Evolutionary conservation across 2,329 filamentous ascomycete genomes (phyloP).

Genomic region (Coniosporium tulheliwenetii): DNA sequence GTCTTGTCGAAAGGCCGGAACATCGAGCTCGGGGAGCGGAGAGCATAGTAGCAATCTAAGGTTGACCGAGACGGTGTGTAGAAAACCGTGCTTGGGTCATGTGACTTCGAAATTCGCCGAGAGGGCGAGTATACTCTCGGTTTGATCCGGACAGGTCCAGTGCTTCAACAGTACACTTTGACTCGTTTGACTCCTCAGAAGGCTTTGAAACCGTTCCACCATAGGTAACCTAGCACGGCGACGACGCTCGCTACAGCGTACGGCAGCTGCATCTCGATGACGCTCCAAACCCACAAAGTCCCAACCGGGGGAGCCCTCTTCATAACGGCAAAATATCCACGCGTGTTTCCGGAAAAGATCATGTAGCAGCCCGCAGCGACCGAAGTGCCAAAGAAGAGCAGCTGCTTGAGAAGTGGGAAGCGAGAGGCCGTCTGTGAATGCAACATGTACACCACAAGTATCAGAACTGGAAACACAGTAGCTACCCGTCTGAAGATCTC

Average conservation of each 20-base stretch:
- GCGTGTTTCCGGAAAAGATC: slow-evolving; percentile 64
- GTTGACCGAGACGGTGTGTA: too few species aligned
- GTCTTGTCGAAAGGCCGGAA: too few species aligned
- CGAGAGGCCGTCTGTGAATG: slow-evolving; percentile 22
- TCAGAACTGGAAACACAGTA: slow-evolving; percentile 27
- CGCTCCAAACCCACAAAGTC: slow-evolving; percentile 83
- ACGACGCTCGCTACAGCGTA: slow-evolving; percentile 44
- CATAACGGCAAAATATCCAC: slow-evolving; percentile 77
- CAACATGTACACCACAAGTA: slow-evolving; percentile 27
- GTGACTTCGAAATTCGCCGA: too few species aligned
- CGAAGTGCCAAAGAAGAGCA: slow-evolving; percentile 48
- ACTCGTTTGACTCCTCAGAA: slow-evolving; percentile 11
- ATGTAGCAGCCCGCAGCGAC: slow-evolving; percentile 58
- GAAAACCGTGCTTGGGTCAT: too few species aligned
- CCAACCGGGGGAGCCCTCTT: slow-evolving; percentile 80
- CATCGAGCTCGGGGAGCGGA: too few species aligned
- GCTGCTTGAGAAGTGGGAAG: slow-evolving; percentile 28
- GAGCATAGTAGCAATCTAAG: too few species aligned
- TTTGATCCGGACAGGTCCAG: too few species aligned
- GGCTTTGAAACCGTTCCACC: slow-evolving; percentile 38
- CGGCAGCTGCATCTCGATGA: slow-evolving; percentile 66
- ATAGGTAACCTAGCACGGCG: slow-evolving; percentile 35
- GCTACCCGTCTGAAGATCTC: slow-evolving; percentile 36
- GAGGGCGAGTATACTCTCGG: too few species aligned
- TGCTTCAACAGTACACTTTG: too few species aligned